Percentiles rank a stretch among this genome's conserved stretches.
phyloP scores from a whole-genome alignment of 2,329 filamentous ascomycete genomes.

The Neurospora sp. region DNA sequence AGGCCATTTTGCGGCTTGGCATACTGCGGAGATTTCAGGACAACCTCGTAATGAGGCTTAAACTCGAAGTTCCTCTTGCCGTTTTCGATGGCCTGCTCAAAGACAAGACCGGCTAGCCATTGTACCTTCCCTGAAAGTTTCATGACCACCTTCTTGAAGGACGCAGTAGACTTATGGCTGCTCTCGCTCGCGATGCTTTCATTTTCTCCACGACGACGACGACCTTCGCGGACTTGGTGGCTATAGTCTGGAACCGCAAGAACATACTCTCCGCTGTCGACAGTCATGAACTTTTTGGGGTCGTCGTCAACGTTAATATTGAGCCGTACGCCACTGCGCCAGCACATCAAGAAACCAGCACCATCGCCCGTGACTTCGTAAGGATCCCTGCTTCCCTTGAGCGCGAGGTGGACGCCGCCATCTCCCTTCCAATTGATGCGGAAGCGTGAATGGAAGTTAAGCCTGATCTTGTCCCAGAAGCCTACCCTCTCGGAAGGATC shows the following conservation, averaged over 20 bases:
- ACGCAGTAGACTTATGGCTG: slow-evolving; percentile 60
- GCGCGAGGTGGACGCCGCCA: slow-evolving; percentile 84
- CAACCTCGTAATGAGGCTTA: slow-evolving; percentile 82
- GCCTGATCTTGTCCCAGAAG: slow-evolving; percentile 97
- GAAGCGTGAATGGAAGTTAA: slow-evolving; percentile 88
- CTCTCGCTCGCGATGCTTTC: slow-evolving; percentile 53
- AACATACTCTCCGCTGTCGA: slow-evolving; percentile 91
- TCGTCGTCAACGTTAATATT: slow-evolving; percentile 77
- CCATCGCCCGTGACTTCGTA: slow-evolving; percentile 89
- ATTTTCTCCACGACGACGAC: slow-evolving; percentile 38
- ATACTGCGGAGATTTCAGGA: slow-evolving; percentile 70
- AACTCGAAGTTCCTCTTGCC: slow-evolving; percentile 77
- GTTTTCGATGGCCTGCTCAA: slow-evolving; percentile 70
- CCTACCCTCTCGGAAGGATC: slow-evolving; percentile 90
- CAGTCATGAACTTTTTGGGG: slow-evolving; percentile 86
- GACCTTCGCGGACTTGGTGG: slow-evolving; percentile 65
- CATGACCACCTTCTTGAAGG: slow-evolving; percentile 98
- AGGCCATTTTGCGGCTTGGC: slow-evolving; percentile 46
- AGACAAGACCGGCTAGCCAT: slow-evolving; percentile 84
- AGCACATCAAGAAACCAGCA: slow-evolving; percentile 96
- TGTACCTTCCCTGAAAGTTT: slow-evolving; percentile 94
- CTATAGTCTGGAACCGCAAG: slow-evolving; percentile 91
- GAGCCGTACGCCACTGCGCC: slow-evolving; percentile 88
- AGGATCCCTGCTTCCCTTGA: slow-evolving; percentile 87
- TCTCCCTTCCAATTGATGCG: slow-evolving; percentile 88